A percentile compares a stretch with the other conserved stretches of the same genome.
phyloP scores from a whole-genome alignment of 148 eudicot genomes.

The Dianthus caryophyllus region DNA sequence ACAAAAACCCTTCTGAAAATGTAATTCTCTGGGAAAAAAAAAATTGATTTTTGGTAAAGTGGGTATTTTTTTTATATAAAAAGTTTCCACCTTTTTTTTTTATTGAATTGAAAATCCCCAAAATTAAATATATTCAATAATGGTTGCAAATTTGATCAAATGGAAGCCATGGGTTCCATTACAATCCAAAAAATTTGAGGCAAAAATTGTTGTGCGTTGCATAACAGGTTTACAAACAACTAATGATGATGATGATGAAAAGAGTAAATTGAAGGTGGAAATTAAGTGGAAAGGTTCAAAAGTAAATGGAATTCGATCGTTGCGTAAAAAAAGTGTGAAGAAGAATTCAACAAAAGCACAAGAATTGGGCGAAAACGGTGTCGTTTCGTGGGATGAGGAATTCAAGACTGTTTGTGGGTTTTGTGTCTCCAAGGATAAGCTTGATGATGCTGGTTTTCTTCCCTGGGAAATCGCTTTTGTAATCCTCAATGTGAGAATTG shows the following conservation, averaged over 20 bases:
- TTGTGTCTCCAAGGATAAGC: slow-evolving; percentile 34
- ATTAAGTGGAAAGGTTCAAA: slow-evolving; percentile 69
- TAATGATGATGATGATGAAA: slow-evolving; percentile 19
- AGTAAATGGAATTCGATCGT: slow-evolving; percentile 44
- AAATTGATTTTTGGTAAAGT: background rate
- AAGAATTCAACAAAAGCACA: slow-evolving; percentile 43
- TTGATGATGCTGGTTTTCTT: slow-evolving; percentile 34
- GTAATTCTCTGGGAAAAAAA: background rate
- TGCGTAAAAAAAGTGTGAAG: slow-evolving; percentile 42
- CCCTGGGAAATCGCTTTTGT: slow-evolving; percentile 57
- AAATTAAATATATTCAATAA: background rate
- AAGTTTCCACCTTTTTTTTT: too few species aligned
- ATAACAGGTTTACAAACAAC: slow-evolving; percentile 33
- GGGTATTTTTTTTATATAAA: background rate
- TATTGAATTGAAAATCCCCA: background rate
- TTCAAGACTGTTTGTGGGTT: slow-evolving; percentile 46
- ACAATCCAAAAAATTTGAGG: slow-evolving; percentile 45
- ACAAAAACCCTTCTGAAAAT: background rate
- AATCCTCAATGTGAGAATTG: slow-evolving; percentile 61
- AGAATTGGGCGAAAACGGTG: slow-evolving; percentile 37
- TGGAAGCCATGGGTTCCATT: slow-evolving; percentile 64
- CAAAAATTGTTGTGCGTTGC: slow-evolving; percentile 33
- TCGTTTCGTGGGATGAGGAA: slow-evolving; percentile 58
- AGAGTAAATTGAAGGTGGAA: slow-evolving; percentile 43
- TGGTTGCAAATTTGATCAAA: slow-evolving; percentile 72